Percentiles rank a stretch among this genome's conserved stretches.
Evolutionary conservation across 2,329 filamentous ascomycete species (phyloP).

Genomic region (Pyricularia grisea): DNA sequence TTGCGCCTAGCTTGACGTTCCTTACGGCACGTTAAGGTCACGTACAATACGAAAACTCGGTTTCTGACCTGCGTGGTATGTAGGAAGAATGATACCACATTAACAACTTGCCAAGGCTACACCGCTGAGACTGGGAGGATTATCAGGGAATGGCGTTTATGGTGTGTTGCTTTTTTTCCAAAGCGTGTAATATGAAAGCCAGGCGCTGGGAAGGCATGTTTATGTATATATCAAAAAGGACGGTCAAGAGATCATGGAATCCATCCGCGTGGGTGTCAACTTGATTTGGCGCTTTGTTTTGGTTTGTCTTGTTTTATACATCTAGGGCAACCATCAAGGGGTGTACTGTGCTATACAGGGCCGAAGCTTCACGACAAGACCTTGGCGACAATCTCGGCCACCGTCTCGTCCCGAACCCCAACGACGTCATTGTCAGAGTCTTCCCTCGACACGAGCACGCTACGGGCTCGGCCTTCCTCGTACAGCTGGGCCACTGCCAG

Average conservation of each 20-base stretch:
- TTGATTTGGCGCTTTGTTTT: neutral
- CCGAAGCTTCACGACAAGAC: constrained; percentile 6
- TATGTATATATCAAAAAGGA: neutral
- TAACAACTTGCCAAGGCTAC: neutral
- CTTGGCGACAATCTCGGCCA: constrained; percentile 17
- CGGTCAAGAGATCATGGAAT: neutral
- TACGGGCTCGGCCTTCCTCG: constrained; percentile 16
- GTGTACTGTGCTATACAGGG: neutral
- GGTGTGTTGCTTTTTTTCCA: neutral
- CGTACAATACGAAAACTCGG: neutral
- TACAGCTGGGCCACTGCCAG: constrained; percentile 20
- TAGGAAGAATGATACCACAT: neutral
- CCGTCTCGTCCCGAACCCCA: constrained; percentile 16
- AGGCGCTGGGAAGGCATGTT: neutral
- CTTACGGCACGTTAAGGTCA: neutral
- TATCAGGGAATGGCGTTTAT: neutral
- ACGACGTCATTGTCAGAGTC: constrained; percentile 17
- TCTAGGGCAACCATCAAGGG: neutral
- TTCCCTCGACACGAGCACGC: constrained; percentile 14
- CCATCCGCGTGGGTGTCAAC: neutral
- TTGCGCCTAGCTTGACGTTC: neutral
- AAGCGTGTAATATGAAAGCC: neutral
- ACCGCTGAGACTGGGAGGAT: neutral
- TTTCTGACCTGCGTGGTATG: neutral
- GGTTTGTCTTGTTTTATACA: no score